Evolutionary conservation across 768 basidiomycete species (phyloP), one percentile per base, ranked within the genome.

Genomic region (Steccherinum ochraceum): DNA sequence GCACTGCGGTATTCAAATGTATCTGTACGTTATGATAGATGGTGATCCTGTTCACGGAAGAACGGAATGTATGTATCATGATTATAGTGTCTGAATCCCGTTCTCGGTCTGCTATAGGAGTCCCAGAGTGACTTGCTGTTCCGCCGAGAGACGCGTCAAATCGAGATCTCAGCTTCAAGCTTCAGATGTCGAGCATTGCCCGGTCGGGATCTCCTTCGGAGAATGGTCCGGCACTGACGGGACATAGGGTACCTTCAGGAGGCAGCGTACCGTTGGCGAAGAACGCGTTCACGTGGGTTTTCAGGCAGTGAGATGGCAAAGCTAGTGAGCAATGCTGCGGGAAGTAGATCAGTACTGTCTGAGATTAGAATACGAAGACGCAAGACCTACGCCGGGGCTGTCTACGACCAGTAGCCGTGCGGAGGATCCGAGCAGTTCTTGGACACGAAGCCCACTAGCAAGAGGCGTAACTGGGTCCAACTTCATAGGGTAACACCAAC

Each of bases 381-480:
- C 13, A 20, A 24, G 41, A 18, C 61, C 23, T 50, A 62, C 64
- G 4, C 66, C 66, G n/a, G 59, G 58, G 16, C 63, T 55, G 46
- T 66, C 60, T 46, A 65, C 61, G 23, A 66, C 52, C 3, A 67
- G 45, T 18, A 67, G 54, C 11, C 61, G 51, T 11, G 65, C 55
- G 3, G 63, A 63, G 20, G 57, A 23, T 24, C 54, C 53, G 7
- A 65, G 56, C 16, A 60, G 50, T 41, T 56, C 49, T 18, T 59
- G 54, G 3, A 64, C 62, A 0, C 48, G 23, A 42, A 53, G 45
- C 10, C 63, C 67, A 48, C 60, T 67, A 10, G 46, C 25, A 12
- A 64, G 48, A 11, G 67, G 64, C 11, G 67, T 68, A 13, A 65
- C 61, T 3, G 65, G 65, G 51, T 68, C 58, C 11, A 52, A 52